Conservation (phyloP, 1,139 yeast genomes). For the Nadsonia starkeyi-henricii region DNA sequence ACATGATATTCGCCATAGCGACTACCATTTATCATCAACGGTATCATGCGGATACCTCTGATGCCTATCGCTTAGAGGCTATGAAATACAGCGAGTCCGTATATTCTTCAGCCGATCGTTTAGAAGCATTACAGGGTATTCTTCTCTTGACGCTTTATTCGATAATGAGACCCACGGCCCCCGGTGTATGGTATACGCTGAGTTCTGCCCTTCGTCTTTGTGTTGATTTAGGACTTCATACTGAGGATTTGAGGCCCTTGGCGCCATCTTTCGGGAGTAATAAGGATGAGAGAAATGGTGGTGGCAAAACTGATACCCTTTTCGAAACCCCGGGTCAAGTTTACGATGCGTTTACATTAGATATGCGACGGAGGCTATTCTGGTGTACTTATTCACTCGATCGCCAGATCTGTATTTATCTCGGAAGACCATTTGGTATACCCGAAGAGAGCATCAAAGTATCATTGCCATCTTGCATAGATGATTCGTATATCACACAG, state of each 20-base stretch:
- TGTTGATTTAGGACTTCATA: conserved; percentile 73
- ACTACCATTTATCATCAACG: conserved; percentile 61
- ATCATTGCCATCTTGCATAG: conserved; percentile 58
- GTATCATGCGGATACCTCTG: conserved; percentile 54
- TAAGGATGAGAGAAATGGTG: no score
- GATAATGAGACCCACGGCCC: conserved; percentile 37
- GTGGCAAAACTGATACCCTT: no score
- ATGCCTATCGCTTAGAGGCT: conserved; percentile 62
- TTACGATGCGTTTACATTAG: conserved; percentile 36
- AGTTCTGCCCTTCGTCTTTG: conserved; percentile 71
- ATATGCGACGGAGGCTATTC: conserved; percentile 62
- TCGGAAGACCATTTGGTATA: conserved; percentile 62
- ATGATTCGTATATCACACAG: conserved; percentile 47
- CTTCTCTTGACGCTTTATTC: conserved; percentile 57
- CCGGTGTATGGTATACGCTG: conserved; percentile 86
- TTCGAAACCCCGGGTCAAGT: conserved; percentile 17
- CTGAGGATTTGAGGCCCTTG: conserved; percentile 23
- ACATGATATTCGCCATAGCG: conserved; percentile 69
- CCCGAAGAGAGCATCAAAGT: conserved; percentile 54
- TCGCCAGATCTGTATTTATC: conserved; percentile 58
- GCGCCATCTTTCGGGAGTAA: no score
- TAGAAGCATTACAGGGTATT: conserved; percentile 63
- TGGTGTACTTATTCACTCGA: conserved; percentile 87
- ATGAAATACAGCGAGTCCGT: conserved; percentile 45
- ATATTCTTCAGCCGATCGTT: conserved; percentile 41